Evolutionary conservation across 768 basidiomycete genomes (phyloP), one percentile per base, ranked within the genome.

Genomic region (Tricholomella constricta): DNA sequence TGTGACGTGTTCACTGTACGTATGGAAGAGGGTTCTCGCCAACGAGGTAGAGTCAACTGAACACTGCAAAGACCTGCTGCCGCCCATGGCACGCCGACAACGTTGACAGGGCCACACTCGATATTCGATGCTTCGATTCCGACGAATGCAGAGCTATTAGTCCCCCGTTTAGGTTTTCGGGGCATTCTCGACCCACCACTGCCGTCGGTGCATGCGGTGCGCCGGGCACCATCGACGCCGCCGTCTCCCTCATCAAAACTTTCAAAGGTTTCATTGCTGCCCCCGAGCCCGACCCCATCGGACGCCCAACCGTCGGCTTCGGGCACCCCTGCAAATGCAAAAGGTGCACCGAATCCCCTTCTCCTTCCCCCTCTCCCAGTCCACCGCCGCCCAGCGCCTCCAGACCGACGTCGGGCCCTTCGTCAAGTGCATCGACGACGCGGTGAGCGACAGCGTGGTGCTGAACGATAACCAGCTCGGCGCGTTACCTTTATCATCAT

Each of bases 401-500:
- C 61, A 62, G 40, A 51, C 52, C 20, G 67, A 69, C 52, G 50
- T 62, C 11, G 35, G 37, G 25, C 52, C 49, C 40, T 67, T 67
- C 55, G 60, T 61, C 11, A 45, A 42, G 23, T 69, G 67, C 52
- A 55, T 69, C 29, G 64, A 64, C 48, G 60, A 45, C 38, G 64
- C 63, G 2, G 65, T 69, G 8, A 62, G 51, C 56, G 56, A 51
- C 36, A 52, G 49, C 14, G 65, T 69, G 15, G 57, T 52, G 25
- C 55, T 69, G 31, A 69, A 62, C 20, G 67, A 67, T 49, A 69
- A 69, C 56, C 67, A 69, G 41, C 51, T 69, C 51, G 67, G 67
- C 40, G 67, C 67, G 4, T 48, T 69, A n/a, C n/a, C n/a, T n/a
- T n/a, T n/a, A n/a, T 82, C 76, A 29, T 71, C 68, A 29, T 69